A percentile compares a stretch with the other conserved stretches of the same genome.
These are phyloP conservation scores for Oxytropis ochrocephala DNA, from an alignment of 306 rosid genomes.

Conservation along the genomic window DNA sequence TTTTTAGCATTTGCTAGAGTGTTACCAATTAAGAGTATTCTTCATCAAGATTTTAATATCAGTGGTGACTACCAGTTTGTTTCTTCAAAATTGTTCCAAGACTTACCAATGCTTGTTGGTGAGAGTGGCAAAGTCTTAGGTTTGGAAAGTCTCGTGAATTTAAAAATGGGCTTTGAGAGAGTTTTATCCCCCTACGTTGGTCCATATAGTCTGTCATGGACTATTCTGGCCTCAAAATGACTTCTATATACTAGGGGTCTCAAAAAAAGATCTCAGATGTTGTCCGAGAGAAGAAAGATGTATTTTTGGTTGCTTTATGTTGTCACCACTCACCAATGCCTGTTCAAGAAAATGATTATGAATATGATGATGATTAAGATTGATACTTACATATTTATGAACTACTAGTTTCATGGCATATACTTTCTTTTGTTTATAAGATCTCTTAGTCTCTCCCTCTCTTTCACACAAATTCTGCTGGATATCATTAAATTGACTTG, in stretches of 20 bases:
- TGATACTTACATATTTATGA: background rate
- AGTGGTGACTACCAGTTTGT: background rate
- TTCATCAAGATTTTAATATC: background rate
- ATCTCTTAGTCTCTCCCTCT: background rate
- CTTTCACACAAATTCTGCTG: background rate
- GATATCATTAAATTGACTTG: background rate
- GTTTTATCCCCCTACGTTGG: background rate
- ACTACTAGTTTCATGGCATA: background rate
- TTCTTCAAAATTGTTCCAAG: background rate
- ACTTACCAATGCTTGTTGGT: background rate
- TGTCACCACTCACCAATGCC: background rate
- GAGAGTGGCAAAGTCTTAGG: background rate
- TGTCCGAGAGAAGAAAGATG: background rate
- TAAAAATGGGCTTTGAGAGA: background rate
- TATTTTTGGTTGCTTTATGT: background rate
- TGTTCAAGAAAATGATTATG: conserved; percentile 15
- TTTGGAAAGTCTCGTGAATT: background rate
- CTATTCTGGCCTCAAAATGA: background rate
- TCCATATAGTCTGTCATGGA: background rate
- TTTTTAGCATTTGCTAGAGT: background rate
- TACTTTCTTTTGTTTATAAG: conserved; percentile 2
- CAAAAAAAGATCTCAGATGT: background rate
- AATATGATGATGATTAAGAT: background rate
- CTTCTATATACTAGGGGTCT: background rate
- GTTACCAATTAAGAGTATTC: background rate